Evolutionary conservation across 306 rosid genomes (phyloP).

Genomic region (Fragaria nilgerrensis): DNA sequence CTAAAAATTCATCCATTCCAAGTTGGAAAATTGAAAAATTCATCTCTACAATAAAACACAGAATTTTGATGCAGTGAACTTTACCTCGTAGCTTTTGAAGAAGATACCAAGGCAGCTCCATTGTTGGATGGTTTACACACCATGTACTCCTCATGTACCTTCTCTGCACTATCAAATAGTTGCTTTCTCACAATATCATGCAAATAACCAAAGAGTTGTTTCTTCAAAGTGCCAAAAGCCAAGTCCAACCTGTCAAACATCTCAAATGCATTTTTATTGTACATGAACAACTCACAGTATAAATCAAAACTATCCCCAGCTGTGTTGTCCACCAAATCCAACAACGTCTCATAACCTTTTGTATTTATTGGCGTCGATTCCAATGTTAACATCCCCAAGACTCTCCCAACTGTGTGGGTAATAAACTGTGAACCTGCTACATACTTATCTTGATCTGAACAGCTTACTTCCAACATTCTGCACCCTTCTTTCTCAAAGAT

Average conservation of each 20-base stretch:
- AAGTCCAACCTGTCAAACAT: not conserved
- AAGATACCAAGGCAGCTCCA: not conserved
- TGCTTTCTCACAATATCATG: not conserved
- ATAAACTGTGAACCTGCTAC: not conserved
- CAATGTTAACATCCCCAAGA: not conserved
- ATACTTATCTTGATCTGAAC: not conserved
- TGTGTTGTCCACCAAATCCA: not conserved
- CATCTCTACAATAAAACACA: not conserved
- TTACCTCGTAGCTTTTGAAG: not conserved
- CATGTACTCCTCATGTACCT: not conserved
- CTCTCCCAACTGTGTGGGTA: not conserved
- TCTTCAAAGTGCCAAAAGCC: not conserved
- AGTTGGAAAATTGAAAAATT: not conserved
- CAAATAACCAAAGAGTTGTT: not conserved
- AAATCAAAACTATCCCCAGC: not conserved
- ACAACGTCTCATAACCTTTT: not conserved
- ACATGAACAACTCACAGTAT: not conserved
- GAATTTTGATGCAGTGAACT: not conserved
- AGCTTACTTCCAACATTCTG: not conserved
- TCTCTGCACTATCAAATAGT: not conserved
- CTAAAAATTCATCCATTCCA: not conserved
- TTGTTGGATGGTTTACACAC: not conserved
- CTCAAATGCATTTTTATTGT: slow-evolving; percentile 1
- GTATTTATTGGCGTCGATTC: not conserved
- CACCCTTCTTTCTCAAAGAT: not conserved